Conservation (phyloP, 2,329 filamentous ascomycete species). For the Penicillium sp. region DNA sequence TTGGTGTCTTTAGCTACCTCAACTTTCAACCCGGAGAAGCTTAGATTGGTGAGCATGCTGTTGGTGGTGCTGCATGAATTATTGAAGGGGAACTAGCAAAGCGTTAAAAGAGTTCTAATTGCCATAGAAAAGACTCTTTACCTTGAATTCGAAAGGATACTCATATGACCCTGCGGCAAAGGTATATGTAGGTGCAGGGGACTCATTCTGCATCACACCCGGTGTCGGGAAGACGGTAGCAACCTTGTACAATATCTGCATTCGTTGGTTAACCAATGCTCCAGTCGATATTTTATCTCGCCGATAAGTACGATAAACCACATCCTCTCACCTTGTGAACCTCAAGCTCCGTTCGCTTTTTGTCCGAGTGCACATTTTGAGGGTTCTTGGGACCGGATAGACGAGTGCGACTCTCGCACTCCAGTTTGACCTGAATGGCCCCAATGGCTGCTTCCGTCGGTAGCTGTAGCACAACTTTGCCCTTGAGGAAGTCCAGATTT, state of each 20-base stretch:
- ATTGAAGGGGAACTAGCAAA: slow-evolving; percentile 49
- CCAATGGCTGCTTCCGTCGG: slow-evolving; percentile 45
- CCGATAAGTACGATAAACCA: neutral
- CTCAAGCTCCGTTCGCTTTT: slow-evolving; percentile 50
- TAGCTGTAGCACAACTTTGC: slow-evolving; percentile 47
- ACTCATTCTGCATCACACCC: slow-evolving; percentile 40
- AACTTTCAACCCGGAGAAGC: slow-evolving; percentile 46
- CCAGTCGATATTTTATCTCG: neutral
- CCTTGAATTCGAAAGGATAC: slow-evolving; percentile 53
- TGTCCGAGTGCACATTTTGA: slow-evolving; percentile 46
- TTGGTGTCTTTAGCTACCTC: slow-evolving; percentile 47
- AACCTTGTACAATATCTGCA: slow-evolving; percentile 50
- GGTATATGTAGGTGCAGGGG: slow-evolving; percentile 43
- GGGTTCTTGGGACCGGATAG: slow-evolving; percentile 43
- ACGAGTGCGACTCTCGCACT: slow-evolving; percentile 50
- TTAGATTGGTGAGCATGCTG: slow-evolving; percentile 48
- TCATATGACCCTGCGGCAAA: slow-evolving; percentile 48
- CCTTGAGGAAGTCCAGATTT: slow-evolving; percentile 50
- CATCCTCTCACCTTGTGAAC: slow-evolving; percentile 47
- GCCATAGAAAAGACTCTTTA: slow-evolving; percentile 18
- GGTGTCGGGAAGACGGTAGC: slow-evolving; percentile 48
- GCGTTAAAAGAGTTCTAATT: neutral
- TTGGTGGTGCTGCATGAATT: slow-evolving; percentile 49
- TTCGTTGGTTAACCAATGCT: slow-evolving; percentile 5
- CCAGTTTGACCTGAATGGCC: slow-evolving; percentile 50